phyloP scores from a whole-genome alignment of 495 filamentous ascomycete species.

The Penicillium mononematosum region DNA sequence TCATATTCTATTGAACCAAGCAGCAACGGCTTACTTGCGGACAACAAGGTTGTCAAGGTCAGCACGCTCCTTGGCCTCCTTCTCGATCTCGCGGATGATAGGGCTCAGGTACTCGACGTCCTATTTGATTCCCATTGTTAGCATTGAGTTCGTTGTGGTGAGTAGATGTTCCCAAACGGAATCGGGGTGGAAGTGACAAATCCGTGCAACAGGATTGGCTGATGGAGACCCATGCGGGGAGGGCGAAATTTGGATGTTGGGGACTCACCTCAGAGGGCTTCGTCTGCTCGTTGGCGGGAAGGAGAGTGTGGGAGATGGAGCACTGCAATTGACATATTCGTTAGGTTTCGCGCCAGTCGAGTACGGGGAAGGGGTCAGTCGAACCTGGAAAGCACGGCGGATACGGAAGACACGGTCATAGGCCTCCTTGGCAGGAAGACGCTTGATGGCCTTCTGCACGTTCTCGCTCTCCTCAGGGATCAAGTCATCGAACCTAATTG shows the following conservation, averaged over 20 bases:
- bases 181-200: slow-evolving; percentile 37
- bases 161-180: slow-evolving; percentile 14
- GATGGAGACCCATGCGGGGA: slow-evolving; percentile 32
- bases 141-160: slow-evolving; percentile 10
- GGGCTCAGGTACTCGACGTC: slow-evolving; percentile 75
- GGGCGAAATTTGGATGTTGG: slow-evolving; percentile 19
- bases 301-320: slow-evolving; percentile 80
- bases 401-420: slow-evolving; percentile 98
- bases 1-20: slow-evolving; percentile 21
- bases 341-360: slow-evolving; percentile 26
- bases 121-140: slow-evolving; percentile 44
- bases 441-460: slow-evolving; percentile 83
- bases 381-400: slow-evolving; percentile 89
- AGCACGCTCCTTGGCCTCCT: slow-evolving; percentile 74
- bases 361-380: slow-evolving; percentile 17
- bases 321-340: slow-evolving; percentile 48
- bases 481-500: slow-evolving; percentile 80
- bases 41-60: slow-evolving; percentile 81
- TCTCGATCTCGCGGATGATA: slow-evolving; percentile 79
- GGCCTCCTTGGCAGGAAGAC: slow-evolving; percentile 81
- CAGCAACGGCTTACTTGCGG: slow-evolving; percentile 43
- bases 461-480: slow-evolving; percentile 84
- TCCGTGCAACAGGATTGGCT: slow-evolving; percentile 45
- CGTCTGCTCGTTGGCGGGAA: slow-evolving; percentile 79
- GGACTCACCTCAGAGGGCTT: slow-evolving; percentile 66